Base-by-base conservation (phyloP, 495 filamentous ascomycete genomes). In the Penicillium macrosclerotiorum region DNA sequence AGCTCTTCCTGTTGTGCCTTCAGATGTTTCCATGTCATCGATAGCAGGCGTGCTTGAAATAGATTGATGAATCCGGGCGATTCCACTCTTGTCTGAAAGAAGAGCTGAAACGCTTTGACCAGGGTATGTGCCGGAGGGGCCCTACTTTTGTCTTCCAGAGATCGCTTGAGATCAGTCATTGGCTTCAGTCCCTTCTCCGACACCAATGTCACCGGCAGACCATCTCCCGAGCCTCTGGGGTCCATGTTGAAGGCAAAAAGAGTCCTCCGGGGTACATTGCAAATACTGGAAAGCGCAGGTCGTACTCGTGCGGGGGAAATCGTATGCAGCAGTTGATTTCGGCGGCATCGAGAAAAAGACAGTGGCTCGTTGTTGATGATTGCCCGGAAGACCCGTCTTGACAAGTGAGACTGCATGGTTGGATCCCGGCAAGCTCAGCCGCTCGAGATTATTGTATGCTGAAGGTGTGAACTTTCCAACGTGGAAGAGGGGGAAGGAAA, bases 391-490 rank as follows among this genome's bases (percentile, higher is more conserved):
- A 89, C 83, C 62, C 77, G 68, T 65, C 84, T 79, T 37, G 88
- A 83, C 53, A 95, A 78, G 59, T 89, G 85, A 65, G 89, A 90
- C 59, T 84, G 86, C 90, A 94, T 94, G 65, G 57, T 66, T 38
- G 17, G 34, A 16, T 0, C n/a, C 26, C 57, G 52, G 30, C 29
- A 23, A 40, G 37, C 12, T 1, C 23, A 32, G 14, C 39, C 8
- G 30, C 35, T 30, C 29, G 18, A 23, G n/a, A 14, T 16, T 29
- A 19, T 11, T 38, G 20, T 23, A n/a, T n/a, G n/a, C n/a, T n/a
- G n/a, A n/a, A n/a, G n/a, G n/a, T n/a, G n/a, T n/a, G n/a, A n/a
- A n/a, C n/a, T n/a, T n/a, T n/a, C n/a, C n/a, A n/a, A n/a, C n/a
- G n/a, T n/a, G n/a, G n/a, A n/a, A n/a, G n/a, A n/a, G n/a, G n/a